These are phyloP conservation scores for Suillus bovinus DNA, from an alignment of 768 basidiomycete species.

Conservation along the genomic window DNA sequence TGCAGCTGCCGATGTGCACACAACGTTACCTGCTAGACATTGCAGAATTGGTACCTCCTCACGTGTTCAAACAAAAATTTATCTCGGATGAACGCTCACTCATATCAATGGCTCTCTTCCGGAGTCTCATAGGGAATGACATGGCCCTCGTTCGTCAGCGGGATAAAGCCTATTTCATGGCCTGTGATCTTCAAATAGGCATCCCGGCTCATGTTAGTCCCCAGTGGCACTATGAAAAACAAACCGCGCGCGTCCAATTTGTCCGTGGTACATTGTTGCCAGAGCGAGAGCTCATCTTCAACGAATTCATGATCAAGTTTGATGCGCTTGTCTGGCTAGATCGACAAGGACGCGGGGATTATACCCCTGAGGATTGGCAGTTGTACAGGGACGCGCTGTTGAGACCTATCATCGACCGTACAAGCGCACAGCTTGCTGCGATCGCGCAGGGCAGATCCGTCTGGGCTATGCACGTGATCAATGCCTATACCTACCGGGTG, in stretches of 20 bases:
- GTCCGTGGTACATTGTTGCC: slow-evolving; percentile 14
- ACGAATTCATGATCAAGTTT: slow-evolving; percentile 16
- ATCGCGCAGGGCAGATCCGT: background rate
- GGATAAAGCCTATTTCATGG: background rate
- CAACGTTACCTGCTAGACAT: slow-evolving; percentile 8
- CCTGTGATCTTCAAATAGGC: background rate
- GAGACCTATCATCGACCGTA: slow-evolving; percentile 3
- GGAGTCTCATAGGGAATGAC: background rate
- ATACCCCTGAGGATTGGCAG: slow-evolving; percentile 6
- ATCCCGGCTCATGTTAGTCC: background rate
- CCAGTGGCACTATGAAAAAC: background rate
- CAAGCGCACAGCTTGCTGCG: background rate
- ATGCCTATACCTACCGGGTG: background rate
- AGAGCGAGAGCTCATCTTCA: slow-evolving; percentile 13
- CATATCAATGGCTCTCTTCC: slow-evolving; percentile 1
- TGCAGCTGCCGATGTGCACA: slow-evolving; percentile 3
- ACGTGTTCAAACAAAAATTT: background rate
- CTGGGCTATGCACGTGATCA: background rate
- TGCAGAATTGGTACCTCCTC: background rate
- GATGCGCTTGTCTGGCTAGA: slow-evolving; percentile 24
- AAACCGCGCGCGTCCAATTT: background rate
- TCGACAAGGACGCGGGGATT: background rate
- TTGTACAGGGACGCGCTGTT: slow-evolving; percentile 6
- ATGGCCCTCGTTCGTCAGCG: slow-evolving; percentile 2
- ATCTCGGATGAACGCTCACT: background rate